Base-by-base conservation (phyloP, 768 basidiomycete genomes). In the Tulasnella sp. region DNA sequence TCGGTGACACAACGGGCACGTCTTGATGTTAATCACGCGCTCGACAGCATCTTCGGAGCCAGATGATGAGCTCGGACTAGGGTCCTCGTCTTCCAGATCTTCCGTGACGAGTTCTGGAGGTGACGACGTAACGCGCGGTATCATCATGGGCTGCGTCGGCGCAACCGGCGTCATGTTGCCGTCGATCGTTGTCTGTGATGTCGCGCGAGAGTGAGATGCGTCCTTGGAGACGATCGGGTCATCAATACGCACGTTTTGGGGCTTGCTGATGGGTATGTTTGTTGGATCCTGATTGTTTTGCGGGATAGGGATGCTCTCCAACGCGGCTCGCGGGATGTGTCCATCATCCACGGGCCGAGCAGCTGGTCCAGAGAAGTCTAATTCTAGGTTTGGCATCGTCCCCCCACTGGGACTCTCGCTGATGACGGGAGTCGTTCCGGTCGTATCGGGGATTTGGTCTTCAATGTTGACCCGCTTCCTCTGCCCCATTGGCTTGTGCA, bases 1-100 rank as follows among this genome's bases (percentile, higher is more conserved):
- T 9, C 90, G 81, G 66, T 91, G 92, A 66, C 94, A 99, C 41
- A 99, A 68, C 0, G 94, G 94, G 66, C 94, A 99, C 56, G 80
- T 85, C 74, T 86, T 86, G 63, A 99, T 81, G 67, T 97, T 97
- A 73, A 98, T 93, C 27, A 99, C 82, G 5, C 91, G 79, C 68
- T 98, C 89, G 49, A 83, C 71, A 5, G 71, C 64, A 6, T 65
- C 64, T 17, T 71, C 69, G 1, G 58, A 61, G 36, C 65, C 64
- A 0, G 66, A 62, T 46, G 66, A 60, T 54, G 54, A 32, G 37
- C 54, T 21, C n/a, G 32, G 36, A 41, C 45, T 60, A 21, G 21
- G 54, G 19, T 45, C 29, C 4, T 57, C 42, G 29, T 57, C 54
- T 5, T 57, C 42, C 4, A 48, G 9, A 17, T 57, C 42, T 14